Percentiles rank a stretch among this genome's conserved stretches.
phyloP scores from a whole-genome alignment of 257 asterid species.

The Henckelia pumila region DNA sequence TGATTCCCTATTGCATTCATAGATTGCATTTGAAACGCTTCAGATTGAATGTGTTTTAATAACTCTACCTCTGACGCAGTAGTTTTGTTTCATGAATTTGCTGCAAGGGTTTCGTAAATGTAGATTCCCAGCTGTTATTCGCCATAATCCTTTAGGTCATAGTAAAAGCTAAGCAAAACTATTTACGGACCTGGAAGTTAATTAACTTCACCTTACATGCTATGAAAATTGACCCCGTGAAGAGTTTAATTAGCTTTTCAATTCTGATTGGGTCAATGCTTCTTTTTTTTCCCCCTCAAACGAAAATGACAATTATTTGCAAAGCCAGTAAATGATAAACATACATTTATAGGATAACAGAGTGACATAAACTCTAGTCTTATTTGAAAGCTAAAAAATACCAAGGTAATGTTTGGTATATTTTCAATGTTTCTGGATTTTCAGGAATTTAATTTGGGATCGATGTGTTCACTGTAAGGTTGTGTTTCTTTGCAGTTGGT shows the following conservation, averaged over 20 bases:
- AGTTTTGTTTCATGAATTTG: conserved; percentile 12
- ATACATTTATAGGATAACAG: background rate
- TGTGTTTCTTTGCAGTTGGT: conserved; percentile 44
- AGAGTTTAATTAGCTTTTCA: background rate
- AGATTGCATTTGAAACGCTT: background rate
- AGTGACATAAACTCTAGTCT: background rate
- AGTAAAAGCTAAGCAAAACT: background rate
- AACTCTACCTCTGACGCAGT: background rate
- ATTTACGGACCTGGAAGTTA: background rate
- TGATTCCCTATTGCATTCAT: no score
- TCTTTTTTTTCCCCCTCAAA: conserved; percentile 2
- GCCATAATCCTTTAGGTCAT: background rate
- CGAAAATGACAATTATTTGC: conserved; percentile 5
- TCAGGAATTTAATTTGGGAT: background rate
- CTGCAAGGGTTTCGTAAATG: background rate
- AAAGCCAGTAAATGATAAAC: background rate
- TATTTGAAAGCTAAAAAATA: background rate
- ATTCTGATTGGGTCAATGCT: conserved; percentile 1
- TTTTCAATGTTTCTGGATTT: background rate
- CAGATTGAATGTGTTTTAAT: background rate
- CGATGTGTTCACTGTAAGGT: background rate
- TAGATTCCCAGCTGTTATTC: background rate
- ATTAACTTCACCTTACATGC: no score
- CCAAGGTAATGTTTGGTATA: background rate
- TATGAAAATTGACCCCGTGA: background rate